Conservation (phyloP, 371 early-diverging fungal genomes). For the Mucor irregularis region DNA sequence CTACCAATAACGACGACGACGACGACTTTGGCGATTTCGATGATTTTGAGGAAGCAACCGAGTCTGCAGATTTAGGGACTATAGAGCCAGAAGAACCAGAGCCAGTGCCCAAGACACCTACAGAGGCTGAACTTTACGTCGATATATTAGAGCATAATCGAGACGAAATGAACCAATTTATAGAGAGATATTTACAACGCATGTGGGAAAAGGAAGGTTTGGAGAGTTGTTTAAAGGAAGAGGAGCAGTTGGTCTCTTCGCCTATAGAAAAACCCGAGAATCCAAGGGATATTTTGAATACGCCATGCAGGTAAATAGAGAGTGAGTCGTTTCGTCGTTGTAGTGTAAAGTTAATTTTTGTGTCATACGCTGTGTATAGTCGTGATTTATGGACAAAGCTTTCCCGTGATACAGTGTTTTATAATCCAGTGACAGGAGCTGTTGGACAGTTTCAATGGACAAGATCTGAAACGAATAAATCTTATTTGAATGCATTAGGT, state of each 20-base stretch:
- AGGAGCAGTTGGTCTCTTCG: background rate
- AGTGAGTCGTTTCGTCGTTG: too few relatives aligned
- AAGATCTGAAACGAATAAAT: constrained; percentile 50
- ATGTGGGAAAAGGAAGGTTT: constrained; percentile 12
- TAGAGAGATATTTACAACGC: constrained; percentile 17
- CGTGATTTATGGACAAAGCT: constrained; percentile 48
- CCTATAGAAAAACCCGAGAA: constrained; percentile 3
- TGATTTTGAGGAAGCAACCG: constrained; percentile 35
- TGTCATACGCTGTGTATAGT: constrained; percentile 16
- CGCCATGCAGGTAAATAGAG: constrained; percentile 33
- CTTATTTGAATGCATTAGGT: constrained; percentile 48
- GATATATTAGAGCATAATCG: constrained; percentile 17
- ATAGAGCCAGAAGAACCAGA: background rate
- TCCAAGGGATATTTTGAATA: constrained; percentile 13
- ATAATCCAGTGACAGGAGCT: constrained; percentile 50
- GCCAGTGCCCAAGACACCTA: constrained; percentile 14
- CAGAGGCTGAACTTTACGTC: constrained; percentile 37
- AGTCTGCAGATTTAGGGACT: background rate
- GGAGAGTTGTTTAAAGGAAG: too few relatives aligned
- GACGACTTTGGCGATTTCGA: constrained; percentile 38
- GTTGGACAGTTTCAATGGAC: constrained; percentile 57
- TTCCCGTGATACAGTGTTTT: constrained; percentile 52
- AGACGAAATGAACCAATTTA: constrained; percentile 11
- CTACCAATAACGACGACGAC: constrained; percentile 7
- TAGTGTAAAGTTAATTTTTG: too few relatives aligned